Conservation (phyloP, 345 rosid genomes). For the Mangifera indica region DNA sequence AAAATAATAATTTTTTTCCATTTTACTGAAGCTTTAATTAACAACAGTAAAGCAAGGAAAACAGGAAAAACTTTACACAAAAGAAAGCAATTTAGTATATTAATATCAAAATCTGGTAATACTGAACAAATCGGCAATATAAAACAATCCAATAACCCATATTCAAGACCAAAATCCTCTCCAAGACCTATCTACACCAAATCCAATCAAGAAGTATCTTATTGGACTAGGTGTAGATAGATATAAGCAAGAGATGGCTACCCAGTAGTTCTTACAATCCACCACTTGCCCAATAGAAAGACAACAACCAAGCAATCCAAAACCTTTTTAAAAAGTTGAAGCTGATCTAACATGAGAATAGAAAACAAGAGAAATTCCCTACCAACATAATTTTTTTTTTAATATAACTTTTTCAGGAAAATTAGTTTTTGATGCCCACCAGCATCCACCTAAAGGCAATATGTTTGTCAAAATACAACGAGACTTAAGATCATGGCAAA, state of each 20-base stretch:
- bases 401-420: neutral
- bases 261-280: neutral
- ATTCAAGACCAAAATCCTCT: neutral
- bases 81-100: neutral
- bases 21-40: neutral
- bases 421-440: no score
- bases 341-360: neutral
- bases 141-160: neutral
- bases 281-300: neutral
- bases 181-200: neutral
- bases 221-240: neutral
- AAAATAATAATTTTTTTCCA: neutral
- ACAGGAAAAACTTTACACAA: no score
- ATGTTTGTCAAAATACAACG: no score
- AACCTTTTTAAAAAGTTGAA: neutral
- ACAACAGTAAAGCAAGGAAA: slow-evolving; percentile 9
- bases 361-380: neutral
- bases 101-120: neutral
- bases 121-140: neutral
- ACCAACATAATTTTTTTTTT: neutral
- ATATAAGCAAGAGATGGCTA: neutral
- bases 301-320: neutral
- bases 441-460: no score
- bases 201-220: neutral
- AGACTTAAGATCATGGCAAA: no score